Conservation (phyloP, 345 rosid species). For the Psidium friedrichsthalianum region DNA sequence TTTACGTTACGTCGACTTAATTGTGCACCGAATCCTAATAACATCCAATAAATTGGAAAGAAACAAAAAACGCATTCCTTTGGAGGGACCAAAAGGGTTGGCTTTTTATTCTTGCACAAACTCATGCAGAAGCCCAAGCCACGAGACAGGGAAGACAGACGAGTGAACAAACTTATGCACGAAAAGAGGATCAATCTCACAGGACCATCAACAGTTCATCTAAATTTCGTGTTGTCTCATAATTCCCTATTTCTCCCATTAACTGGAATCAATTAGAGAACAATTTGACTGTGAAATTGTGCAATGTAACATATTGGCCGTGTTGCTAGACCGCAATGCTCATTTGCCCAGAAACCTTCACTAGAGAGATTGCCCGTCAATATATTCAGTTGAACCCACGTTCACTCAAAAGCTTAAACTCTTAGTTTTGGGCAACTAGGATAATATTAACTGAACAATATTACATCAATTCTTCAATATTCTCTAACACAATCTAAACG, state of each 20-base stretch:
- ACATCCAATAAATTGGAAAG: too few species aligned
- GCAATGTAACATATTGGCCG: background rate
- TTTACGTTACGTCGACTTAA: too few species aligned
- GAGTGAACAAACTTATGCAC: constrained; percentile 18
- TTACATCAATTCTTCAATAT: too few species aligned
- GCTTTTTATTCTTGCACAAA: constrained; percentile 48
- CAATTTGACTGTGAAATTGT: background rate
- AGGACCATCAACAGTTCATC: background rate
- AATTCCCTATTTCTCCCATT: background rate
- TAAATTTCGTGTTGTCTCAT: background rate
- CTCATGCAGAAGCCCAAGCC: constrained; percentile 55
- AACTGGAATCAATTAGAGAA: background rate
- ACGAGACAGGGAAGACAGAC: constrained; percentile 51
- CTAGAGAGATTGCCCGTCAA: too few species aligned
- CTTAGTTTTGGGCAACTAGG: too few species aligned
- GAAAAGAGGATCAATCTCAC: background rate
- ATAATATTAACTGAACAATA: too few species aligned
- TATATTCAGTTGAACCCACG: too few species aligned
- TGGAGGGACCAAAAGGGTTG: constrained; percentile 46
- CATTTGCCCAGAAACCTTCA: too few species aligned
- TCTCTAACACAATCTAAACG: too few species aligned
- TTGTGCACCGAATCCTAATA: too few species aligned
- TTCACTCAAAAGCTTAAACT: too few species aligned
- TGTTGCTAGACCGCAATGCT: too few species aligned
- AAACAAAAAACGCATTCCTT: constrained; percentile 15